Percentiles rank a stretch among this genome's conserved stretches.
These are phyloP conservation scores for Vinca minor DNA, from an alignment of 257 asterid species.

Conservation along the genomic window DNA sequence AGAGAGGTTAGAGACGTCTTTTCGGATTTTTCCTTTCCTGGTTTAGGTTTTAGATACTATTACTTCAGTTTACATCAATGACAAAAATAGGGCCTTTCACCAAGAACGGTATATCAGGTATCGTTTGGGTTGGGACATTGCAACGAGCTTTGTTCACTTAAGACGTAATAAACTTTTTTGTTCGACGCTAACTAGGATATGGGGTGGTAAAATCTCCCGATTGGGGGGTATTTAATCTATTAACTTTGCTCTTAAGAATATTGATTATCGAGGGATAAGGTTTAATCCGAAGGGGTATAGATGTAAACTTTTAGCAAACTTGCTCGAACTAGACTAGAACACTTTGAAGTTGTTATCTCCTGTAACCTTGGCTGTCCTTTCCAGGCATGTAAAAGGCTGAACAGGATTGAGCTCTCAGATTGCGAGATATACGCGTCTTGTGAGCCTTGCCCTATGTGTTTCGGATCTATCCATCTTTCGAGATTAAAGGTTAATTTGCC, in stretches of 20 bases:
- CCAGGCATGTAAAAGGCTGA: slow-evolving; percentile 96
- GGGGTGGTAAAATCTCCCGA: neutral
- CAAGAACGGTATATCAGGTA: neutral
- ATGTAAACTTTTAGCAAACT: neutral
- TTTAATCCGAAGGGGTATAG: neutral
- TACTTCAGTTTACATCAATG: neutral
- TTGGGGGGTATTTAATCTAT: neutral
- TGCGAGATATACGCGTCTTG: slow-evolving; percentile 97
- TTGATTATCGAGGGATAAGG: neutral
- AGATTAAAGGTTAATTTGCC: slow-evolving; percentile 66
- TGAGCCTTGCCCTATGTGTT: slow-evolving; percentile 98
- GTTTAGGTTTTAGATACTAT: neutral
- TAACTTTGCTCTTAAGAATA: neutral
- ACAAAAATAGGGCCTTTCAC: too few species aligned
- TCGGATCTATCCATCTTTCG: slow-evolving; percentile 96
- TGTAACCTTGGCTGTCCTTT: slow-evolving; percentile 14
- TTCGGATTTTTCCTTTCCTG: neutral
- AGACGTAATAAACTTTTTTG: too few species aligned
- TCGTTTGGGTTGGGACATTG: neutral
- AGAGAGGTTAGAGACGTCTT: slow-evolving; percentile 70
- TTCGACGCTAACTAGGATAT: too few species aligned
- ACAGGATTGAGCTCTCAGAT: slow-evolving; percentile 80
- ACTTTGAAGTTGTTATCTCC: neutral
- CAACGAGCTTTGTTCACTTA: too few species aligned
- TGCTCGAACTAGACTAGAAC: neutral